These are phyloP conservation scores for Pythium apleroticum DNA, from an alignment of 352 stramenopile species.

Conservation along the genomic window DNA sequence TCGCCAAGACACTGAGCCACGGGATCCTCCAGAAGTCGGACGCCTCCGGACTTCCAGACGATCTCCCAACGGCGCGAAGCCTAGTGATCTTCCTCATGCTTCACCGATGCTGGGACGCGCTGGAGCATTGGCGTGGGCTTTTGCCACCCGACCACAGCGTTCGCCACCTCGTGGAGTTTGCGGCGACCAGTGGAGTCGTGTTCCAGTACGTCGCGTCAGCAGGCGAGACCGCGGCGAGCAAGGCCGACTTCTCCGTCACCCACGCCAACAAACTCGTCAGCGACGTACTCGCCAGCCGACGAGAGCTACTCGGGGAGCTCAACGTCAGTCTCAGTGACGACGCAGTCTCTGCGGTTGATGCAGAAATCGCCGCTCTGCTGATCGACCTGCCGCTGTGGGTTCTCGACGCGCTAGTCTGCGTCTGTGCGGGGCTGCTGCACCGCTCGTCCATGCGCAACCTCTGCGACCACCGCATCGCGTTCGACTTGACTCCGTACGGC, in stretches of 20 bases:
- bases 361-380: slow-evolving; percentile 35
- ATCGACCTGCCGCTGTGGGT: slow-evolving; percentile 63
- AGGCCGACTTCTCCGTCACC: slow-evolving; percentile 18
- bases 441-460: slow-evolving; percentile 72
- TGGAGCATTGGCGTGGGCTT: slow-evolving; percentile 40
- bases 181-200: slow-evolving; percentile 39
- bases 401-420: slow-evolving; percentile 65
- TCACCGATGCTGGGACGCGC: slow-evolving; percentile 55
- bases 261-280: slow-evolving; percentile 24
- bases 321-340: slow-evolving; percentile 7
- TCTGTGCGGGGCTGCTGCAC: slow-evolving; percentile 66
- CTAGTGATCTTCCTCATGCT: slow-evolving; percentile 54
- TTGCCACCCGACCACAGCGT: slow-evolving; percentile 3
- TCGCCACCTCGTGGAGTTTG: slow-evolving; percentile 40
- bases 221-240: slow-evolving; percentile 10
- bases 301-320: slow-evolving; percentile 11
- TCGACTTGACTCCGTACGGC: slow-evolving; percentile 79
- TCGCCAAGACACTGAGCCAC: slow-evolving; percentile 9
- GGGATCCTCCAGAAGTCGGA: slow-evolving; percentile 15
- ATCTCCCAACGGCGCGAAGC: slow-evolving; percentile 23
- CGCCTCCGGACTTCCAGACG: slow-evolving; percentile 7
- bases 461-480: slow-evolving; percentile 78
- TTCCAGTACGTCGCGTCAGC: slow-evolving; percentile 33
- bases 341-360: slow-evolving; percentile 1
- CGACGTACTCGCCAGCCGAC: slow-evolving; percentile 16